Evolutionary conservation across 2,329 filamentous ascomycete species (phyloP).

Genomic region (Neonectria ditissima): DNA sequence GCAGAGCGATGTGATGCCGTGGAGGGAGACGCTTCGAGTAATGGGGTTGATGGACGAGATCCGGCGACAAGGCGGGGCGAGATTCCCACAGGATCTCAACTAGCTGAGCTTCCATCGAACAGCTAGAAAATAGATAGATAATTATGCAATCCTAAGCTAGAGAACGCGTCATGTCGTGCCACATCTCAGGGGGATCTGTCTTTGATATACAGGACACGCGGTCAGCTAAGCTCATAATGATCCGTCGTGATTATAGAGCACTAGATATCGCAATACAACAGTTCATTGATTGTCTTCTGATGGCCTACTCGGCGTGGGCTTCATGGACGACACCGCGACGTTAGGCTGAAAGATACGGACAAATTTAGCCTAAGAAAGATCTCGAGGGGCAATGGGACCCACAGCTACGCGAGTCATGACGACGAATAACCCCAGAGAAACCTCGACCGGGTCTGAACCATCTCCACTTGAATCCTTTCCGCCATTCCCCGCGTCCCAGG

Average conservation of each 20-base stretch:
- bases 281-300: too few species aligned
- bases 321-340: too few species aligned
- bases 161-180: too few species aligned
- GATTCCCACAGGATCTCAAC: slow-evolving; percentile 7
- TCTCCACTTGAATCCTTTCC: slow-evolving; percentile 8
- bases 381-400: background rate
- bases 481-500: slow-evolving; percentile 2
- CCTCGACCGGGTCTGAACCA: background rate
- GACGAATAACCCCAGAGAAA: background rate
- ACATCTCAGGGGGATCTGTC: too few species aligned
- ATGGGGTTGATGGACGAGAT: slow-evolving; percentile 60
- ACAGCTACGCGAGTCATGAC: background rate
- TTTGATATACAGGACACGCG: too few species aligned
- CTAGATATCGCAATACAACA: too few species aligned
- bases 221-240: too few species aligned
- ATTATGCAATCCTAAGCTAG: too few species aligned
- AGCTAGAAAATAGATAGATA: background rate
- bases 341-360: too few species aligned
- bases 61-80: slow-evolving; percentile 3
- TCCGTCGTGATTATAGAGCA: too few species aligned
- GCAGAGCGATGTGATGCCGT: slow-evolving; percentile 58
- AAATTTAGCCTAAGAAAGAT: too few species aligned
- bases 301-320: too few species aligned
- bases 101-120: background rate
- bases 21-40: slow-evolving; percentile 58